Evolutionary conservation across 2,329 filamentous ascomycete species (phyloP).

Genomic region (Sclerotinia sclerotiorum): DNA sequence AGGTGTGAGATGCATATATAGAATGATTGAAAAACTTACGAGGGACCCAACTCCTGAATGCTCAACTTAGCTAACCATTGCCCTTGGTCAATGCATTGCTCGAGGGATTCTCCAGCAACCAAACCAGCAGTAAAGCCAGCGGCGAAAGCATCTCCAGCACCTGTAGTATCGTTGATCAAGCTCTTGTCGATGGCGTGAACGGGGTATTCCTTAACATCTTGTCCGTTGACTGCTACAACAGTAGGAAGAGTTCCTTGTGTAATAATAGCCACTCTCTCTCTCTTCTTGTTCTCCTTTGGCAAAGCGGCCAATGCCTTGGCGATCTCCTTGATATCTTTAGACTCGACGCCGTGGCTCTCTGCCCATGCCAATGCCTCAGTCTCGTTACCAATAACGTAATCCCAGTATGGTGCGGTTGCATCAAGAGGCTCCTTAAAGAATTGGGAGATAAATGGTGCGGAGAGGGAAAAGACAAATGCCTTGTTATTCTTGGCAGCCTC

Average conservation of each 20-base stretch:
- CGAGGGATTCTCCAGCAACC: conserved; percentile 77
- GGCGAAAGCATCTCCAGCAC: conserved; percentile 94
- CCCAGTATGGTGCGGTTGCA: conserved; percentile 83
- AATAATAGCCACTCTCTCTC: conserved; percentile 83
- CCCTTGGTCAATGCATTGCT: conserved; percentile 81
- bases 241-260: conserved; percentile 94
- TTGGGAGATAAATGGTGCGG: conserved; percentile 91
- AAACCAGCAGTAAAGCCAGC: conserved; percentile 90
- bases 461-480: conserved; percentile 86
- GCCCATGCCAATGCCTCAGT: conserved; percentile 88
- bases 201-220: conserved; percentile 71
- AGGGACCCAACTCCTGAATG: conserved; percentile 93
- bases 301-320: conserved; percentile 81
- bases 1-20: conserved; percentile 17
- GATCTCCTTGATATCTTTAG: conserved; percentile 79
- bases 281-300: conserved; percentile 86
- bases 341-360: conserved; percentile 72
- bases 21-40: conserved; percentile 62
- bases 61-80: conserved; percentile 94
- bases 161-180: conserved; percentile 93
- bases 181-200: conserved; percentile 76
- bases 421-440: conserved; percentile 98
- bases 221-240: conserved; percentile 73
- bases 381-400: conserved; percentile 97
- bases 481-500: conserved; percentile 90